Evolutionary conservation across 148 eudicot genomes (phyloP).

Genomic region (Vaccinium macrocarpon): DNA sequence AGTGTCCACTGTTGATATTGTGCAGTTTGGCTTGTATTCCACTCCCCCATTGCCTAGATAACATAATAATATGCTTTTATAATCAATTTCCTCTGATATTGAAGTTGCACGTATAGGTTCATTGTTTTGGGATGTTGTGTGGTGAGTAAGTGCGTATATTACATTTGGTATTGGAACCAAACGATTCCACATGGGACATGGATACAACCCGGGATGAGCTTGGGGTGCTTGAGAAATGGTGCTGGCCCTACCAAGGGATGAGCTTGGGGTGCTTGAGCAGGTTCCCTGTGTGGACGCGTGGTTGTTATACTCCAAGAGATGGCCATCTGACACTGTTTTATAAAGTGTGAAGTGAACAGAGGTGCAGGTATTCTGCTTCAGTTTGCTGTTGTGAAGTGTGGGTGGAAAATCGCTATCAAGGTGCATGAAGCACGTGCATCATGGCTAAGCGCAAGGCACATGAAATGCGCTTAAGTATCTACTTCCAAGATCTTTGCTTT

Average conservation of each 20-base stretch:
- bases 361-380: neutral
- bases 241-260: neutral
- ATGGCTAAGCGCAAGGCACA: too few relatives aligned
- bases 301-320: neutral
- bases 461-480: neutral
- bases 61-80: neutral
- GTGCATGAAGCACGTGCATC: neutral
- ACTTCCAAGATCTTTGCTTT: neutral
- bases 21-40: neutral
- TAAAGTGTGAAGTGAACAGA: neutral
- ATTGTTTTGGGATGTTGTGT: neutral
- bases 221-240: too few relatives aligned
- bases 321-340: neutral
- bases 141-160: neutral
- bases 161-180: neutral
- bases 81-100: neutral
- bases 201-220: too few relatives aligned
- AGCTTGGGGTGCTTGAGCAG: neutral
- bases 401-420: neutral
- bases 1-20: neutral
- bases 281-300: neutral
- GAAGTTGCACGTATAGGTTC: neutral
- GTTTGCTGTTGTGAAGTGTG: neutral
- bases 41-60: neutral
- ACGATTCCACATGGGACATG: neutral